These are phyloP conservation scores for Nidularia pulvinata DNA, from an alignment of 768 basidiomycete genomes.

Conservation along the genomic window DNA sequence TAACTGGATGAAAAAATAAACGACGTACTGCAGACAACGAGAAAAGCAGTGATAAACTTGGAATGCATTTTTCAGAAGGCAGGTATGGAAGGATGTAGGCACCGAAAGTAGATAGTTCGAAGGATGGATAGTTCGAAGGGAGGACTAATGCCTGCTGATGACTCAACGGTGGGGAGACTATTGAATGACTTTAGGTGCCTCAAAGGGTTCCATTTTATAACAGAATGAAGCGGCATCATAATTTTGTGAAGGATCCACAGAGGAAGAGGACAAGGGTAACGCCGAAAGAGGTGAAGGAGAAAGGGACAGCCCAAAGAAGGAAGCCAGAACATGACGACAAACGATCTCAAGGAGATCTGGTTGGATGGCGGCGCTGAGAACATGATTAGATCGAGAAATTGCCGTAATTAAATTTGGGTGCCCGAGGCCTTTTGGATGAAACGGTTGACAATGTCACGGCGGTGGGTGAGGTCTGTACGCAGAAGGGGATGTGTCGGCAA, in stretches of 20 bases:
- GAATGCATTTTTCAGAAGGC: conserved; percentile 21
- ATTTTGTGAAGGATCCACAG: background rate
- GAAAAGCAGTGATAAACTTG: conserved; percentile 15
- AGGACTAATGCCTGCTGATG: background rate
- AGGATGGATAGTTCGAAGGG: background rate
- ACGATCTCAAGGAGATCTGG: background rate
- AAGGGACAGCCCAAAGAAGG: conserved; percentile 15
- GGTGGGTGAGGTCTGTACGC: too few species aligned
- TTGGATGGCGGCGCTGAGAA: background rate
- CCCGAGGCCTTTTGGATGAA: too few species aligned
- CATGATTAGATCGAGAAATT: background rate
- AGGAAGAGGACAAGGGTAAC: conserved; percentile 12
- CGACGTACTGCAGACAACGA: conserved; percentile 24
- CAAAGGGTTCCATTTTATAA: background rate
- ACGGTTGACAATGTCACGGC: too few species aligned
- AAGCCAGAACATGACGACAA: background rate
- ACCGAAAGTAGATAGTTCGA: conserved; percentile 1
- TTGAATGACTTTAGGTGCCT: background rate
- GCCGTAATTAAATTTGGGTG: background rate
- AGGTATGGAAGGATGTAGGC: too few species aligned
- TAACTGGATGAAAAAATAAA: background rate
- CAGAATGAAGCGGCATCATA: background rate
- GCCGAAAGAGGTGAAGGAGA: conserved; percentile 12
- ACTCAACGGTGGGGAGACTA: background rate
- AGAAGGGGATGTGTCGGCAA: background rate